Base-by-base conservation (phyloP, 371 early-diverging fungal genomes). In the Globomyces sp. region DNA sequence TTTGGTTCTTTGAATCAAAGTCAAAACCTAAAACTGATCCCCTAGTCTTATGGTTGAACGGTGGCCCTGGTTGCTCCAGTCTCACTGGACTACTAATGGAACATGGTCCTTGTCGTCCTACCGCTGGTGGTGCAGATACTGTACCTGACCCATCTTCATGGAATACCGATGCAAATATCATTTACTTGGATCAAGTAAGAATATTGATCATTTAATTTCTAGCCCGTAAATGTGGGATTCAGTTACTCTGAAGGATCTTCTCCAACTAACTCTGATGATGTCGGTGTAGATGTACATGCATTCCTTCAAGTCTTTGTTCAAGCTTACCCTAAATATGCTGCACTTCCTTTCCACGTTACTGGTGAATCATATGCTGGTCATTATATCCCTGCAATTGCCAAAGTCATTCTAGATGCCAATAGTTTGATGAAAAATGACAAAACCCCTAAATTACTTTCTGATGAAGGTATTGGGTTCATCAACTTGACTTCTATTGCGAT, bases 1-100 rank as follows among this genome's bases (percentile, higher is more conserved):
- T 92, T 76, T 92, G 92, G 92, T 89, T 92, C 81, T 94, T 94
- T 76, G 93, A 93, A 68, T 90, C 91, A 8, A 86, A 91, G 57
- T 79, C 80, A 65, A 76, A 87, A 5, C 91, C 92, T 13, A 58
- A 71, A 36, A 76, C 77, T 1, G 93, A 92, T 63, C 94, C 93
- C 1, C 67, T 92, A 57, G 85, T 92, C 10, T 81, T 92, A 39
- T 92, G 92, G 92, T 69, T 78, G 44, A 78, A 77, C 68, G 74
- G 77, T 39, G 96, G 94, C 8, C 93, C 94, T 9, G 95, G 95
- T 0, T 91, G 92, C 70, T 86, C 88, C 34, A 89, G 88, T 0
- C 75, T 88, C 57, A 89, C 90, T 40, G 94, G 93, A 42, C 80
- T 92, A 44, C 86, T 92, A 73, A 90, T 91, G 86, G 93, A 91